Percentiles rank a stretch among this genome's conserved stretches.
phyloP scores from a whole-genome alignment of 148 eudicot genomes.

The Dianthus caryophyllus region DNA sequence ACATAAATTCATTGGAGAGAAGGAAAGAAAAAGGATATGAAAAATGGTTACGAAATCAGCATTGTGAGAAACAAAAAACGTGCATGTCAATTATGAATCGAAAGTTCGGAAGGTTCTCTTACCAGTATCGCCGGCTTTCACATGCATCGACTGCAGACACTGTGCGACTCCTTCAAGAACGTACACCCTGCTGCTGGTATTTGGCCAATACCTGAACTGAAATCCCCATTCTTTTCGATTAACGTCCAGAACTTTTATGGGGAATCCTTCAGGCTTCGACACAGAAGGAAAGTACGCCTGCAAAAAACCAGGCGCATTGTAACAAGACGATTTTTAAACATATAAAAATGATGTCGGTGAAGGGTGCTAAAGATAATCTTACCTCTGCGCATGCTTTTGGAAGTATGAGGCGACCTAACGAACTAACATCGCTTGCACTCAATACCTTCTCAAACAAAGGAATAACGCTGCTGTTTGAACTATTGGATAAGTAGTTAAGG shows the following conservation, averaged over 20 bases:
- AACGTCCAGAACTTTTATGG: slow-evolving; percentile 86
- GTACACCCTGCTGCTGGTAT: slow-evolving; percentile 97
- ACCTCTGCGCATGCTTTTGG: slow-evolving; percentile 99
- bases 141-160: slow-evolving; percentile 96
- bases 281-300: slow-evolving; percentile 99
- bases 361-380: slow-evolving; percentile 25
- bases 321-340: too few relatives aligned
- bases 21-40: too few relatives aligned
- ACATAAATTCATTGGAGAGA: too few relatives aligned
- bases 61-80: not conserved
- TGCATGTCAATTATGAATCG: too few relatives aligned
- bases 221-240: slow-evolving; percentile 97
- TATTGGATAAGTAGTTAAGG: slow-evolving; percentile 49
- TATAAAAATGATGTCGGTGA: not conserved
- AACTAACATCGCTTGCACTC: slow-evolving; percentile 99
- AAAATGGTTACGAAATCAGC: not conserved
- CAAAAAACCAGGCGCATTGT: slow-evolving; percentile 22
- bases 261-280: slow-evolving; percentile 95
- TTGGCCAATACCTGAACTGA: slow-evolving; percentile 99
- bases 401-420: slow-evolving; percentile 96
- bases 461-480: slow-evolving; percentile 83
- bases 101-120: slow-evolving; percentile 7
- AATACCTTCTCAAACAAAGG: slow-evolving; percentile 94
- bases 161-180: slow-evolving; percentile 98
- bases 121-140: slow-evolving; percentile 99